Evolutionary conservation across 163 green algal species (phyloP), one percentile per base, ranked within the genome.

Genomic region (Scenedesmus sp.): DNA sequence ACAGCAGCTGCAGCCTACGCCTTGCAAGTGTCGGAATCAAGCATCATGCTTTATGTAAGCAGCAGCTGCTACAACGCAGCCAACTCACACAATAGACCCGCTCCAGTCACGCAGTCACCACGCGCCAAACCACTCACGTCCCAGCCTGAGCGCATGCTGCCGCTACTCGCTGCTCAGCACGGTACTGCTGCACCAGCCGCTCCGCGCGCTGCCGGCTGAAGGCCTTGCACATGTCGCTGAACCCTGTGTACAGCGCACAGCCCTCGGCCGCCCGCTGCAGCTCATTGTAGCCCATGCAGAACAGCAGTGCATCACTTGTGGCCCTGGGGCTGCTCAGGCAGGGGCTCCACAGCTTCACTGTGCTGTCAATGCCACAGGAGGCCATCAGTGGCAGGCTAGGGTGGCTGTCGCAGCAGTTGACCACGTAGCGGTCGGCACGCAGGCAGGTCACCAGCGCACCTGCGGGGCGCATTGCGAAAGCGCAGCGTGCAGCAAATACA

Each of bases 361-460:
- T 92, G 59, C n/a, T 88, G 81, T 92, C 88, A 67, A 92, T 92
- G 82, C 88, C 88, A n/a, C 88, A 92, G 23, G 88, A 92, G 4
- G 77, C 88, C 88, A 92, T 81, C 74, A 88, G 18, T 3, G 88
- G 88, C 15, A 60, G 34, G 88, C 57, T 70, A 18, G 88, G 88
- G 59, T 88, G 88, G 59, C 74, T 57, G 34, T 81, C 81, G 4
- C 82, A 73, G 81, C 88, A 84, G 81, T 92, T 92, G 64, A 92
- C 88, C 4, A 92, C 88, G 15, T 89, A 88, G 20, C 81, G 64
- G 55, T 92, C 88, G 34, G 62, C 88, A 3, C 88, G 88, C 8
- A 92, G 81, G 9, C 16, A 26, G 8, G 52, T 88, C 9, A 92
- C 62, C 10, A 92, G 88, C 6, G 10, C 52, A 23, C 88, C 88